Percentiles rank a stretch among this genome's conserved stretches.
Conservation (phyloP, 176 grass and related monocot genomes). For the Triticum timopheevii region DNA sequence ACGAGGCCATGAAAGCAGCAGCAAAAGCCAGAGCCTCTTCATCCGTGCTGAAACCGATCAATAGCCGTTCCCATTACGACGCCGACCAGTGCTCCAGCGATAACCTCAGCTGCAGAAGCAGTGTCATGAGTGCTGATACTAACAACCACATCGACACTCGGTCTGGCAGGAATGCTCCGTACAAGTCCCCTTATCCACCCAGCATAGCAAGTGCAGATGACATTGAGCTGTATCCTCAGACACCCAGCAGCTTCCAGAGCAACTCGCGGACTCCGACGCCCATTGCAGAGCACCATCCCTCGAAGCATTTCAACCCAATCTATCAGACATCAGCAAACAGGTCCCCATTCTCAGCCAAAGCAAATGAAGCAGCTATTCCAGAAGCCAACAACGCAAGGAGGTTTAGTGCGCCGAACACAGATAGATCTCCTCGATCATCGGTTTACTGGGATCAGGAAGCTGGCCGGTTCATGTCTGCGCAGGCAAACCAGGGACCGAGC, state of each 20-base stretch:
- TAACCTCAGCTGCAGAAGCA: conserved; percentile 52
- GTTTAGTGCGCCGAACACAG: neutral
- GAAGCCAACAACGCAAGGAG: conserved; percentile 38
- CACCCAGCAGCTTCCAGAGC: conserved; percentile 61
- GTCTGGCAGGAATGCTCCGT: conserved; percentile 42
- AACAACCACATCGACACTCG: conserved; percentile 45
- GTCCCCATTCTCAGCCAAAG: conserved; percentile 55
- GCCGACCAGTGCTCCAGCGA: conserved; percentile 40
- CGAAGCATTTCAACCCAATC: conserved; percentile 84
- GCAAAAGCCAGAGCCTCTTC: conserved; percentile 94
- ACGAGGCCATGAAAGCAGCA: conserved; percentile 81
- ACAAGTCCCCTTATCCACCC: conserved; percentile 53
- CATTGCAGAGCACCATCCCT: conserved; percentile 44
- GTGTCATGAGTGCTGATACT: conserved; percentile 57
- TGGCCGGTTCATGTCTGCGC: conserved; percentile 75
- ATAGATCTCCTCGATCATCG: conserved; percentile 57
- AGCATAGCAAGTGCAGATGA: conserved; percentile 80
- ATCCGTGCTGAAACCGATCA: conserved; percentile 81
- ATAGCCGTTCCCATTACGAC: conserved; percentile 38
- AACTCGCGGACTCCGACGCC: conserved; percentile 39
- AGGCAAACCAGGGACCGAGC: conserved; percentile 39
- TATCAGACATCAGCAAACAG: conserved; percentile 72
- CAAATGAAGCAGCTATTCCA: conserved; percentile 33
- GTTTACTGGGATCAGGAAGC: conserved; percentile 98
- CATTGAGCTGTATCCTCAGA: conserved; percentile 53